phyloP scores from a whole-genome alignment of 2,329 filamentous ascomycete species.

The Fusarium decemcellulare region DNA sequence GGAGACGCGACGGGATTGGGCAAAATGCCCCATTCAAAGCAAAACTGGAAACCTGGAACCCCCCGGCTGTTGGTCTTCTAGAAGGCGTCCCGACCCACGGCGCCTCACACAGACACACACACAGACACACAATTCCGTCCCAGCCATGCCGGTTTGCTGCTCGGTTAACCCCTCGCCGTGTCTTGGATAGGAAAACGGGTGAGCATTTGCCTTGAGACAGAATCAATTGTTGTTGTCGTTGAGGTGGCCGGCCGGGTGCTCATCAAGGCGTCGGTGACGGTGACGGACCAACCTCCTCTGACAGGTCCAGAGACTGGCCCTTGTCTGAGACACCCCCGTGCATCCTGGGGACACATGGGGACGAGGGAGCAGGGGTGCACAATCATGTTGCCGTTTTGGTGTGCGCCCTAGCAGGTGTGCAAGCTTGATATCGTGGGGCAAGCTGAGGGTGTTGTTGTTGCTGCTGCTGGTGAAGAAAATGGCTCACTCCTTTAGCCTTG shows the following conservation, averaged over 20 bases:
- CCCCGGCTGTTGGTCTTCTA: conserved; percentile 41
- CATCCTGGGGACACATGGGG: conserved; percentile 18
- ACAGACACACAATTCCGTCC: conserved; percentile 19
- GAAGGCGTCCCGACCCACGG: conserved; percentile 35
- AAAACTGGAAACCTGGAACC: conserved; percentile 31
- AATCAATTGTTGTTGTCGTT: too few relatives aligned
- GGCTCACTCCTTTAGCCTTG: conserved; percentile 48
- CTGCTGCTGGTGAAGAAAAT: conserved; percentile 42
- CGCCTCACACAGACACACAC: conserved; percentile 18
- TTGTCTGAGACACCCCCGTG: conserved; percentile 19
- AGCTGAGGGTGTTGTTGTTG: conserved; percentile 40
- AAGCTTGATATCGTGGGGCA: conserved; percentile 47
- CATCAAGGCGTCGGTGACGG: neutral
- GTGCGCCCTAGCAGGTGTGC: conserved; percentile 23
- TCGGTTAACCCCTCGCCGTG: conserved; percentile 5
- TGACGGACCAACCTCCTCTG: conserved; percentile 3
- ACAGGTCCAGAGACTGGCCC: neutral
- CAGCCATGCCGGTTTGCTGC: conserved; percentile 27
- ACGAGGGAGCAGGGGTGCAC: conserved; percentile 25
- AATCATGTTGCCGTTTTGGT: conserved; percentile 32
- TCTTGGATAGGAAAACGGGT: conserved; percentile 4
- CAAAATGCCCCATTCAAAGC: conserved; percentile 13
- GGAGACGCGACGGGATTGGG: conserved; percentile 20
- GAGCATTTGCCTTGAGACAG: too few relatives aligned
- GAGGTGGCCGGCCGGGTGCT: neutral